Conservation (phyloP, 2,329 filamentous ascomycete species). For the Fusarium abutilonis region DNA sequence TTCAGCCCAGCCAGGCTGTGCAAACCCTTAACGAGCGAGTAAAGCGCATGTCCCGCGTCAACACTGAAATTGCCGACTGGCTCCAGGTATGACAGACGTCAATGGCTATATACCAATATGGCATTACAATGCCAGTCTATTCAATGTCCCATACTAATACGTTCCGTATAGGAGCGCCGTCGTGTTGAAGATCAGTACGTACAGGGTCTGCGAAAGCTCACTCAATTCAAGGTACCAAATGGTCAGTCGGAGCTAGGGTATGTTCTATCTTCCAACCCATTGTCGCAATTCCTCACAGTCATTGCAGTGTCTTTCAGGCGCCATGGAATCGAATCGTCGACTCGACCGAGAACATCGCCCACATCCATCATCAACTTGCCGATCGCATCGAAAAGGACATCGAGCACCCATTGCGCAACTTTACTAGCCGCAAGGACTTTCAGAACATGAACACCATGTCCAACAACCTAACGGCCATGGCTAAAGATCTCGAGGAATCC, state of each 20-base stretch:
- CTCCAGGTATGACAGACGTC: slow-evolving; percentile 74
- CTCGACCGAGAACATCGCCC: slow-evolving; percentile 81
- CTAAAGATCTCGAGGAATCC: slow-evolving; percentile 84
- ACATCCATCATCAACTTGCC: slow-evolving; percentile 83
- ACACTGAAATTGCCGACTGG: slow-evolving; percentile 95
- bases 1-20: slow-evolving; percentile 85
- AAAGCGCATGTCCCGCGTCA: slow-evolving; percentile 85
- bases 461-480: slow-evolving; percentile 80
- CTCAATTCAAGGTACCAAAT: slow-evolving; percentile 77
- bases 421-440: slow-evolving; percentile 78
- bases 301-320: slow-evolving; percentile 81
- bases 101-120: slow-evolving; percentile 14
- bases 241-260: slow-evolving; percentile 87
- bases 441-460: slow-evolving; percentile 83
- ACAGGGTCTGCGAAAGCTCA: slow-evolving; percentile 80
- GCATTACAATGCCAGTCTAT: background rate
- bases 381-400: slow-evolving; percentile 88
- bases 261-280: slow-evolving; percentile 45
- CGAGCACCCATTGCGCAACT: slow-evolving; percentile 82
- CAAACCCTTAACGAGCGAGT: slow-evolving; percentile 86
- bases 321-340: slow-evolving; percentile 90
- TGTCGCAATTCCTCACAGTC: slow-evolving; percentile 30
- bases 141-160: slow-evolving; percentile 22
- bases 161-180: slow-evolving; percentile 78
- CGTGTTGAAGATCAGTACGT: slow-evolving; percentile 92